Evolutionary conservation across 192 early-diverging fungal species (phyloP).

Genomic region (Entomortierella lignicola): DNA sequence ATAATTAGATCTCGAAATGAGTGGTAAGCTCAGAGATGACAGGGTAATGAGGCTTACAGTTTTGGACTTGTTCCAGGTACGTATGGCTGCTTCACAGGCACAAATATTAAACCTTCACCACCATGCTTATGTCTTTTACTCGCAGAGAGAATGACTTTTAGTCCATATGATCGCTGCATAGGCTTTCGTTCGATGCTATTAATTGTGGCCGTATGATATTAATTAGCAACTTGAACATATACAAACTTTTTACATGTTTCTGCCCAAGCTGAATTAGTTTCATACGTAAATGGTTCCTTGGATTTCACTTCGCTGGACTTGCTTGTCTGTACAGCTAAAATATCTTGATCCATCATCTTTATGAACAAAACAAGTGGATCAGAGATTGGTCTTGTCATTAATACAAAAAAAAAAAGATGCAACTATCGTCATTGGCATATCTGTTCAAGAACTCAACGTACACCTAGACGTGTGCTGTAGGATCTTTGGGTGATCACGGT

Average conservation of each 20-base stretch:
- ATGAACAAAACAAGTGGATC: background rate
- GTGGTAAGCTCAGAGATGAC: too few species aligned
- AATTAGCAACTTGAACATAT: background rate
- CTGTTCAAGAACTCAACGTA: conserved; percentile 42
- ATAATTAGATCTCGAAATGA: too few species aligned
- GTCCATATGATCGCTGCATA: conserved; percentile 68
- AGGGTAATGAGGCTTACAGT: conserved; percentile 61
- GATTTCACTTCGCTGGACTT: conserved; percentile 51
- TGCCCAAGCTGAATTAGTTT: background rate
- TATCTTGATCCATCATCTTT: conserved; percentile 72
- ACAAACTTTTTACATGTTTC: too few species aligned
- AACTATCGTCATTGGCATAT: background rate
- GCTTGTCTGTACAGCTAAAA: conserved; percentile 61
- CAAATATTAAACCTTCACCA: conserved; percentile 80
- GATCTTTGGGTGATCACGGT: conserved; percentile 65
- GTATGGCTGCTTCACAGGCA: conserved; percentile 69
- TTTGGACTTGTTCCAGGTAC: conserved; percentile 61
- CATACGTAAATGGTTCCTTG: conserved; percentile 73
- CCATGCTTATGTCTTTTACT: conserved; percentile 74
- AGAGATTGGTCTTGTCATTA: background rate
- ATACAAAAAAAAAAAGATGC: background rate
- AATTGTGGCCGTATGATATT: background rate
- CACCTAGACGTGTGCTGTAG: conserved; percentile 74
- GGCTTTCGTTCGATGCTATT: conserved; percentile 68
- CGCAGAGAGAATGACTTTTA: conserved; percentile 68